A percentile compares a stretch with the other conserved stretches of the same genome.
phyloP scores from a whole-genome alignment of 352 stramenopile species.

The Globisporangium apiculatum region DNA sequence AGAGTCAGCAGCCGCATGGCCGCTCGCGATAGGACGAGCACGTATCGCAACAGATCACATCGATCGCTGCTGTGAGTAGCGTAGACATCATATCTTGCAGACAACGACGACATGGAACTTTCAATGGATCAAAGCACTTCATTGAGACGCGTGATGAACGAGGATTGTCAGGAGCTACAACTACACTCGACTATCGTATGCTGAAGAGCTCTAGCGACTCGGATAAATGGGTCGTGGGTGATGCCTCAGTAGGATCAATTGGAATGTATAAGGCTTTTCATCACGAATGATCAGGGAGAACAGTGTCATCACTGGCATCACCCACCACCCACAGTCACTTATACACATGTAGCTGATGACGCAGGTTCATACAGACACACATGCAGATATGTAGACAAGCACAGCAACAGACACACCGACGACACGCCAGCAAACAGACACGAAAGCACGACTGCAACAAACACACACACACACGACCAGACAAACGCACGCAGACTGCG shows the following conservation, averaged over 20 bases:
- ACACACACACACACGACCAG: not conserved
- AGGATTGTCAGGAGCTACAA: too few species aligned
- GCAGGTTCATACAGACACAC: not conserved
- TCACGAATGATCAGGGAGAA: conserved; percentile 67
- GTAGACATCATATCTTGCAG: too few species aligned
- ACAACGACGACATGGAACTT: too few species aligned
- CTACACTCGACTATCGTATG: too few species aligned
- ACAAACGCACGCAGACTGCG: not conserved
- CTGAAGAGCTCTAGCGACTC: too few species aligned
- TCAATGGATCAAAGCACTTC: too few species aligned
- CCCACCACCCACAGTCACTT: conserved; percentile 7
- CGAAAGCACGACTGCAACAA: not conserved
- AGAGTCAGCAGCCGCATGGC: conserved; percentile 2
- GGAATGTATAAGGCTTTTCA: conserved; percentile 75
- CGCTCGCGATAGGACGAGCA: not conserved
- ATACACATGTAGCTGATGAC: not conserved
- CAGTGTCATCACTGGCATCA: conserved; percentile 57
- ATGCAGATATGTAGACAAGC: not conserved
- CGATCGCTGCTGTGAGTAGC: too few species aligned
- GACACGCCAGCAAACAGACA: conserved; percentile 3
- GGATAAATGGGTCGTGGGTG: conserved; percentile 8
- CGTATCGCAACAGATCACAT: too few species aligned
- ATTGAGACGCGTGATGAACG: too few species aligned
- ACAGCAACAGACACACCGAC: conserved; percentile 7
- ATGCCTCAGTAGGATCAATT: conserved; percentile 86